Evolutionary conservation across 257 asterid genomes (phyloP), one percentile per base, ranked within the genome.

Genomic region (Verbena officinalis): DNA sequence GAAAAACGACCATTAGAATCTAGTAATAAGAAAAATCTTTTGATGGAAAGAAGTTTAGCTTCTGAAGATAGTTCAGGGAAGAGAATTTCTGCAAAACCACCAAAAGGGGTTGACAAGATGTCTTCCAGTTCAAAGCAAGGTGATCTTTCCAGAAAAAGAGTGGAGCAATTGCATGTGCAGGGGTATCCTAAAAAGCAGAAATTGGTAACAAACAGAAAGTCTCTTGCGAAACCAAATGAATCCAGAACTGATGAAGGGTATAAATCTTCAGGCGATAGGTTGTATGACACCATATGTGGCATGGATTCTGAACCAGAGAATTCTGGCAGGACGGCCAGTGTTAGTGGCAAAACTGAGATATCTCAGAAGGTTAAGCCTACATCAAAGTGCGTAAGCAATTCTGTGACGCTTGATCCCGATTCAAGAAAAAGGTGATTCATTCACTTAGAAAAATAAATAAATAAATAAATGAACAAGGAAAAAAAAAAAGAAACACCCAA

Each of bases 351-450:
- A 52, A 56, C 49, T 59, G 80, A 74, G 77, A 76, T 16, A 51
- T 59, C 59, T 53, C 76, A 63, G 75, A 77, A 63, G 38, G 73
- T 60, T 62, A 76, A 73, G 68, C 71, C 77, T 24, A 52, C 59
- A 57, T 62, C 69, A 40, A 81, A 72, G 68, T 83, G 70, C 62
- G 24, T 21, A 54, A 62, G 71, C 72, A 17, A 52, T 58, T 31
- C 79, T 59, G 13, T 39, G 34, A 61, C 39, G 54, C 81, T 87
- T 62, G 94, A 90, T 76, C 83, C 80, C 21, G 86, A 81, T 55
- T 56, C 87, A 21, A 68, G 66, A 80, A 77, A 69, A 81, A 86
- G 99, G 97, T 88, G 62, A 62, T 62, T 31, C 59, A 46, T 40
- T 62, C 56, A 59, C 34, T 30, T 11, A 27, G 5, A 27, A 27